Base-by-base conservation (phyloP, 2,329 filamentous ascomycete species). In the Colletotrichum cordylinicola region DNA sequence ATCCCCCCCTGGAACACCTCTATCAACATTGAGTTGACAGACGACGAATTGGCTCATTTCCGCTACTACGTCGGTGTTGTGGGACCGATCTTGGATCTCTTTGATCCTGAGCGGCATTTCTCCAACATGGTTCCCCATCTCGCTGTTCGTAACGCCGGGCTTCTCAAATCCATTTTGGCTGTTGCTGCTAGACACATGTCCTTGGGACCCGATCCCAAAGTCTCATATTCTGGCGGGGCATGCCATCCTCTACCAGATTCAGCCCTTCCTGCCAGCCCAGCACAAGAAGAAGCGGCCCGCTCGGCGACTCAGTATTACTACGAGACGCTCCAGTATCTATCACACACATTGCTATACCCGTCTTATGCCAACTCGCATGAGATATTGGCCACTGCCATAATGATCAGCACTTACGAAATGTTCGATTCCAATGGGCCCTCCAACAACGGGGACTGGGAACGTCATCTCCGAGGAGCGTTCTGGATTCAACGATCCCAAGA, bases 371-470 rank as follows among this genome's bases (percentile, higher is more conserved):
- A 86, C 67, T 91, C 88, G 21, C 84, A 85, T n/a, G 91, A 93
- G 79, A 84, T 93, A 0, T 85, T 92, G 9, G 88, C 89, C 0
- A 93, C 90, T 1, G 88, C 90, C 0, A 82, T 92, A 4, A 85
- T 92, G 18, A 90, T 93, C 52, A 91, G 89, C 29, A 90, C 89
- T 0, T 93, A 92, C 78, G 91, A 93, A 80, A 93, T 92, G 91
- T 88, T 92, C 29, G 90, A 91, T 77, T 87, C 87, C 5, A 70
- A 68, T 18, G 70, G 70, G 16, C 86, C 87, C 9, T 81, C 81
- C 81, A 65, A 37, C 43, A 74, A 35, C 16, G 72, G 66, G 6
- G 89, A 80, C 64, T 93, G 91, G 91, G 89, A 92, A 78, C 83
- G 90, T 4, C 91, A 93, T 79, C 84, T 93, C 4, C 89, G 91